phyloP scores from a whole-genome alignment of 352 stramenopile species.

The Halophytophthora batemanensis region DNA sequence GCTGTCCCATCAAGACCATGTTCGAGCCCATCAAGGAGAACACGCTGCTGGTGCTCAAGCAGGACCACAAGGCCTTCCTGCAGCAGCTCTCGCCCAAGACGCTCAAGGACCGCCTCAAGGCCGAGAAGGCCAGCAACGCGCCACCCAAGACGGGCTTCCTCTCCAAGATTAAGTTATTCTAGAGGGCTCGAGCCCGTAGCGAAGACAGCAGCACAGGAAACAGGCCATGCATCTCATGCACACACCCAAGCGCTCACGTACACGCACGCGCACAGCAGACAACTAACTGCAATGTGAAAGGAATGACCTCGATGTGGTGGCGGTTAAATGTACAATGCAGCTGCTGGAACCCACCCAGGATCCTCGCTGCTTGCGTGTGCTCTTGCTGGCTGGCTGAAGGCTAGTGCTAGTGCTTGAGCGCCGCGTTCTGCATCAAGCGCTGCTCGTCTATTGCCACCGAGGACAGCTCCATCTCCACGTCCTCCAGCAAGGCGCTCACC shows the following conservation, averaged over 20 bases:
- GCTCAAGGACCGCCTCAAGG: conserved; percentile 72
- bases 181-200: conserved; percentile 8
- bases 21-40: conserved; percentile 87
- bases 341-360: no score
- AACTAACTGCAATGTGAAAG: no score
- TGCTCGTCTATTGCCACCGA: conserved; percentile 47
- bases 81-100: conserved; percentile 65
- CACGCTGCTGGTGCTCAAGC: conserved; percentile 81
- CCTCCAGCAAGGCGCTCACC: conserved; percentile 47
- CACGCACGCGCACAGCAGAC: no score
- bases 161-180: conserved; percentile 73
- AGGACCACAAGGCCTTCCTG: conserved; percentile 82
- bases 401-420: conserved; percentile 8
- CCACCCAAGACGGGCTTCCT: conserved; percentile 58
- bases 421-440: conserved; percentile 24
- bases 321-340: no score
- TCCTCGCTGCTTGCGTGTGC: no score
- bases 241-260: no score
- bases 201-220: conserved; percentile 1
- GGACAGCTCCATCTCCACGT: conserved; percentile 74
- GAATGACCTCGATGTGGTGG: no score
- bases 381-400: no score
- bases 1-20: conserved; percentile 76
- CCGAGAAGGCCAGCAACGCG: conserved; percentile 39
- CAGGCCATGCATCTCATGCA: conserved; percentile 3